Conservation (phyloP, 139 green algal species). For the Chlorella sp. region DNA sequence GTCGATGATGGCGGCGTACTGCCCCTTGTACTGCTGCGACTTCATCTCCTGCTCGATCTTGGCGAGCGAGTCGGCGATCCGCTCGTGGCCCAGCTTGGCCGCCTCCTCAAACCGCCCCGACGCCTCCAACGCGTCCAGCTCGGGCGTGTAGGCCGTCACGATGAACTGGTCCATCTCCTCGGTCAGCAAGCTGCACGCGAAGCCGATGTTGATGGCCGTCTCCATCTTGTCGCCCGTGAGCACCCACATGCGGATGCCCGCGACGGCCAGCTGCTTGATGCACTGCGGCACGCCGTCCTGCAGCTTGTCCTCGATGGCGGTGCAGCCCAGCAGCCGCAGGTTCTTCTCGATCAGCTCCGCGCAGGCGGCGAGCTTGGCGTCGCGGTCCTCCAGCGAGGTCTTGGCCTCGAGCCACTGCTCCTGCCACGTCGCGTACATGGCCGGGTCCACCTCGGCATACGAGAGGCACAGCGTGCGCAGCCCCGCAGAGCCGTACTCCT, state of each 20-base stretch:
- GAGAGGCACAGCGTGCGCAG: conserved; percentile 81
- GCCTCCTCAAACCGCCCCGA: conserved; percentile 17
- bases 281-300: conserved; percentile 88
- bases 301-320: conserved; percentile 99
- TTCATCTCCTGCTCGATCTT: conserved; percentile 11
- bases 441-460: conserved; percentile 25
- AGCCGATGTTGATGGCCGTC: conserved; percentile 91
- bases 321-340: conserved; percentile 87
- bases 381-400: conserved; percentile 31
- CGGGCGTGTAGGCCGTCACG: conserved; percentile 16
- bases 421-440: conserved; percentile 34
- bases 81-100: conserved; percentile 12
- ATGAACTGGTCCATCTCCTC: conserved; percentile 65
- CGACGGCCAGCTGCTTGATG: conserved; percentile 80
- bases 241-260: conserved; percentile 90
- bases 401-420: conserved; percentile 27
- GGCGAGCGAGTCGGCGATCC: conserved; percentile 31
- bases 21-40: conserved; percentile 3
- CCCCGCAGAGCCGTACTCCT: conserved; percentile 73
- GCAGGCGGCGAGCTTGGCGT: conserved; percentile 45
- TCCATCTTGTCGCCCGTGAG: conserved; percentile 85
- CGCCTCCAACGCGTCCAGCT: conserved; percentile 22
- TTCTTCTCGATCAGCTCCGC: conserved; percentile 62
- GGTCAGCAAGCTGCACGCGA: conserved; percentile 76
- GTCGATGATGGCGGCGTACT: conserved; percentile 71